A percentile compares a stretch with the other conserved stretches of the same genome.
Evolutionary conservation across 2,329 filamentous ascomycete genomes (phyloP).

Genomic region (Sporothrix pallida): DNA sequence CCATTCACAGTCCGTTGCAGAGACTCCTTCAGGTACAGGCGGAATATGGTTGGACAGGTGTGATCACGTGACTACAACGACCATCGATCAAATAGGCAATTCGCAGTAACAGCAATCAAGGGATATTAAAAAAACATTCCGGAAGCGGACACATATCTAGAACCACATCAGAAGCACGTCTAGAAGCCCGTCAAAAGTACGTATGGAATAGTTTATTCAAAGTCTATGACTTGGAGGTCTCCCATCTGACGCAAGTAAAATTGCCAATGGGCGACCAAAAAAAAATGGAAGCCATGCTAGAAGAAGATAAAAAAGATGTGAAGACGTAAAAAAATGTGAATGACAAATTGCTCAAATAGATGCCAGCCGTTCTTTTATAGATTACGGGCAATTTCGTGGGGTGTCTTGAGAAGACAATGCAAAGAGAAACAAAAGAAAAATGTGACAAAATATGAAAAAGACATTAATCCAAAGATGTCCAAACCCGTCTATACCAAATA

Average conservation of each 20-base stretch:
- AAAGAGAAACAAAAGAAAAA: background rate
- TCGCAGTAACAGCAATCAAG: too few species aligned
- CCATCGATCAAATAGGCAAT: background rate
- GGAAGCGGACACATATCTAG: background rate
- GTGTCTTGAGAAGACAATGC: background rate
- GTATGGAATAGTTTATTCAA: background rate
- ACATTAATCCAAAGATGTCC: conserved; percentile 29
- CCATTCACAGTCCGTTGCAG: too few species aligned
- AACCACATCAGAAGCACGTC: background rate
- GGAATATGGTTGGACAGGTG: too few species aligned
- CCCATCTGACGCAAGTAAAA: conserved; percentile 5
- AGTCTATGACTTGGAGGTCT: background rate
- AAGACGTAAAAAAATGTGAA: background rate
- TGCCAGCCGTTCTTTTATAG: conserved; percentile 18
- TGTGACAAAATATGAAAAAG: background rate
- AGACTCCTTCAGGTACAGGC: too few species aligned
- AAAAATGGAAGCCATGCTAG: background rate
- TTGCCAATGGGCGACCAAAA: background rate
- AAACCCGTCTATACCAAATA: conserved; percentile 27
- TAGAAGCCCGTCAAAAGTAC: background rate
- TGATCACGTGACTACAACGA: background rate
- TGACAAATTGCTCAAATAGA: conserved; percentile 29
- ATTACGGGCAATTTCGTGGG: conserved; percentile 20
- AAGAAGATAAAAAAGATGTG: background rate
- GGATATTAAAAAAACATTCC: background rate